Base-by-base conservation (phyloP, 2,329 filamentous ascomycete genomes). In the Huntiella moniliformis region DNA sequence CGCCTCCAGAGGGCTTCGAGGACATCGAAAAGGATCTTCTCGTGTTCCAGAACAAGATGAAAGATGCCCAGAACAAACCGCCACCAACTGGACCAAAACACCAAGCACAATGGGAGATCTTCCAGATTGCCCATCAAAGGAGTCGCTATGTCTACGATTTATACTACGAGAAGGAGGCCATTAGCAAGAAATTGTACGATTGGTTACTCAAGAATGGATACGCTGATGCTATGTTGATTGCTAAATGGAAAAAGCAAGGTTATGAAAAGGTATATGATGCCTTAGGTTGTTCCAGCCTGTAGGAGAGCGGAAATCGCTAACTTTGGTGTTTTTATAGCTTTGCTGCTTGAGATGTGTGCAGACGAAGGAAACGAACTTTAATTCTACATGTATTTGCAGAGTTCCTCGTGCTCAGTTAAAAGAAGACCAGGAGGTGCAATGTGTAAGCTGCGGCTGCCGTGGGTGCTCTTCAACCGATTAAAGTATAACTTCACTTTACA, bases 291-390 rank as follows among this genome's bases (percentile, higher is more conserved):
- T 28, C 22, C 22, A 8, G 22, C 4, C 10, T 28, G 7, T 28
- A 10, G 22, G 6, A 28, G 10, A 28, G 6, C 10, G 22, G 22
- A 28, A 28, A 8, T 28, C 7, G 22, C 22, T 64, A 49, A 62
- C 47, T 42, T 2, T 35, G 6, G 15, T n/a, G 36, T 4, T 31
- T 39, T 17, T 15, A 32, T 56, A 91, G 82, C 66, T 98, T 38
- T 98, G 91, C 63, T 98, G 91, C 61, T 68, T 95, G 46, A 77
- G 87, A 51, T 98, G 91, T 62, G 88, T 98, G 47, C 91, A 98
- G 63, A 95, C 91, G n/a, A 96, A 96, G 63, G 91, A 98, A 68
- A 98, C 91, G 28, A 98, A 98, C 63, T 98, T 96, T 67, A 91
- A 88, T 62, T 82, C 84, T 52, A 98, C 88, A 1, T 98, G 91